Base-by-base conservation (phyloP, 2,329 filamentous ascomycete genomes). In the Microcyclosporella mali region DNA sequence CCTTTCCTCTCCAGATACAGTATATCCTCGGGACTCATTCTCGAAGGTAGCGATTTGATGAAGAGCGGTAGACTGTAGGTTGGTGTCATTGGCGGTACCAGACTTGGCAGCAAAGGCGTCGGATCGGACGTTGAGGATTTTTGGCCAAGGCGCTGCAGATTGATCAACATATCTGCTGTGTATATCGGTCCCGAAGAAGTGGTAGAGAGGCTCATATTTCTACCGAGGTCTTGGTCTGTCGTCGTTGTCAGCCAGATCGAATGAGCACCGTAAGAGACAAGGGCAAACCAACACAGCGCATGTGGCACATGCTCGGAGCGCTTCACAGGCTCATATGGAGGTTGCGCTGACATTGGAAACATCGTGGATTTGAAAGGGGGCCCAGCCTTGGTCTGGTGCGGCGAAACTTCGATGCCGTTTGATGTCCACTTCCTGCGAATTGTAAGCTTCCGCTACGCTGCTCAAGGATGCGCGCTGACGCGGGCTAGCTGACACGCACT, bases 1-100 rank as follows among this genome's bases (percentile, higher is more conserved):
- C 88, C 88, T 70, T 95, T 95, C 60, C 81, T 78, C 49, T 82
- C 77, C 43, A 95, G 74, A 64, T 92, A 95, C 43, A 81, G 76
- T 47, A 94, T 78, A 68, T 95, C 89, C 55, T 94, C 88, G 11
- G 78, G 73, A 4, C 84, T 80, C 54, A 95, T 84, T 58, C 83
- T 84, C 33, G 77, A 66, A 1, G 88, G 88, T 6, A 95, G 72
- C 17, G 87, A 82, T 57, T 86, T 85, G 58, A 95, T 81, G 60
- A 88, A 95, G 43, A 81, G 63, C 6, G 78, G 78, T 25, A 81
- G 71, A 27, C 72, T 66, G 34, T 70, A 56, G 2, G 57, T 51
- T 6, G 59, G 56, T 34, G 47, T 47, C 10, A 47, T 47, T 19
- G 55, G 59, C 37, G 59, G 49, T 15, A 59, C 36, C 32, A 59